These are phyloP conservation scores for Penicillium sp. DNA, from an alignment of 2,329 filamentous ascomycete genomes.

Conservation along the genomic window DNA sequence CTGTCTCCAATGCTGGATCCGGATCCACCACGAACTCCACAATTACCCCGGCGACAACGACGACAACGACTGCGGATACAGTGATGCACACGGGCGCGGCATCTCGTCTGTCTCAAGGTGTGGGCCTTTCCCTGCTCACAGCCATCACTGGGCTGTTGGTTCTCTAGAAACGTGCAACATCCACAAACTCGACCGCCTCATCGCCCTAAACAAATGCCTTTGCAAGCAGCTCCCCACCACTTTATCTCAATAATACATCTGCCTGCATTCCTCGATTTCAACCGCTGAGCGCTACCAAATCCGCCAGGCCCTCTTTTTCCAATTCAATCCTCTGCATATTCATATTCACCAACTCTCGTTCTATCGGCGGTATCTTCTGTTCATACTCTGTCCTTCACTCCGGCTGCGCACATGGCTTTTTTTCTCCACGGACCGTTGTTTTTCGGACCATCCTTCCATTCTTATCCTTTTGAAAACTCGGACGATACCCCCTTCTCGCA, in stretches of 20 bases:
- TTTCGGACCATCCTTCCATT: not conserved
- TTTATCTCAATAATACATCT: not conserved
- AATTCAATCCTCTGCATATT: not conserved
- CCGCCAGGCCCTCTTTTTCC: not conserved
- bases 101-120: constrained; percentile 16
- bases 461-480: constrained; percentile 5
- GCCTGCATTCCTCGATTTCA: not conserved
- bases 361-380: constrained; percentile 1
- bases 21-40: constrained; percentile 9
- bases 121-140: constrained; percentile 24
- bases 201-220: not conserved
- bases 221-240: too few species aligned
- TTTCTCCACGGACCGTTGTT: not conserved
- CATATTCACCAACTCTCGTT: constrained; percentile 7
- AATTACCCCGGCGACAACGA: not conserved
- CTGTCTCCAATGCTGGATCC: not conserved
- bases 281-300: not conserved
- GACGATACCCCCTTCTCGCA: constrained; percentile 21
- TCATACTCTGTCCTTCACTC: not conserved
- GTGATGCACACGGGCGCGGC: constrained; percentile 18
- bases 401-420: not conserved
- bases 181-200: not conserved
- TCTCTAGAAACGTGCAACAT: constrained; percentile 9
- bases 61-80: constrained; percentile 13
- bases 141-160: constrained; percentile 18